phyloP scores from a whole-genome alignment of 345 rosid species.

The Nasturtium officinale region DNA sequence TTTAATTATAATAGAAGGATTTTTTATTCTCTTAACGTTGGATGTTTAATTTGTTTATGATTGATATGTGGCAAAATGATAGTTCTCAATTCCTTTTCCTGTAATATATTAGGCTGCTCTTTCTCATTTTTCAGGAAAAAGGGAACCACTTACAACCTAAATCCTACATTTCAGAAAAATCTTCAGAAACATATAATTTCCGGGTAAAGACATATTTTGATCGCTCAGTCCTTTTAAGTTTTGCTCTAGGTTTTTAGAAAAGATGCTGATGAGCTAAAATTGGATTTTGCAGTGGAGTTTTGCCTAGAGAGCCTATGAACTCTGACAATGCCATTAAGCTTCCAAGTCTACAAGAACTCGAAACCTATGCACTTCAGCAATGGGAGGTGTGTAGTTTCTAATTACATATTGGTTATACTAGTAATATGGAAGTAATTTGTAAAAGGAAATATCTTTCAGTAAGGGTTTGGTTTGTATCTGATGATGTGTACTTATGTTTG shows the following conservation, averaged over 20 bases:
- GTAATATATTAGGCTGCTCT: not conserved
- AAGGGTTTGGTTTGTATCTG: conserved; percentile 42
- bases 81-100: conserved; percentile 2
- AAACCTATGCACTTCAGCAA: conserved; percentile 74
- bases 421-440: not conserved
- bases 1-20: no score
- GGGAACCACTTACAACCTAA: conserved; percentile 66
- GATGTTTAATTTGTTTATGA: conserved; percentile 11
- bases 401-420: conserved; percentile 17
- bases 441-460: not conserved
- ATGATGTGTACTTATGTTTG: conserved; percentile 40
- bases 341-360: conserved; percentile 79
- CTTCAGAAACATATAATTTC: conserved; percentile 70
- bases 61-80: not conserved
- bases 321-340: conserved; percentile 57
- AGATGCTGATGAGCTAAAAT: conserved; percentile 31
- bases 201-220: conserved; percentile 54
- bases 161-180: conserved; percentile 73
- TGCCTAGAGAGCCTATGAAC: conserved; percentile 92
- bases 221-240: not conserved
- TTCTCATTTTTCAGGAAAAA: conserved; percentile 58
- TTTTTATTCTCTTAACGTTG: no score
- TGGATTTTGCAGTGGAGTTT: conserved; percentile 64
- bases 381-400: conserved; percentile 79
- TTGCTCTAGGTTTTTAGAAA: conserved; percentile 5